phyloP scores from a whole-genome alignment of 2,329 filamentous ascomycete species.

The Stachybotrys chlorohalonatus region DNA sequence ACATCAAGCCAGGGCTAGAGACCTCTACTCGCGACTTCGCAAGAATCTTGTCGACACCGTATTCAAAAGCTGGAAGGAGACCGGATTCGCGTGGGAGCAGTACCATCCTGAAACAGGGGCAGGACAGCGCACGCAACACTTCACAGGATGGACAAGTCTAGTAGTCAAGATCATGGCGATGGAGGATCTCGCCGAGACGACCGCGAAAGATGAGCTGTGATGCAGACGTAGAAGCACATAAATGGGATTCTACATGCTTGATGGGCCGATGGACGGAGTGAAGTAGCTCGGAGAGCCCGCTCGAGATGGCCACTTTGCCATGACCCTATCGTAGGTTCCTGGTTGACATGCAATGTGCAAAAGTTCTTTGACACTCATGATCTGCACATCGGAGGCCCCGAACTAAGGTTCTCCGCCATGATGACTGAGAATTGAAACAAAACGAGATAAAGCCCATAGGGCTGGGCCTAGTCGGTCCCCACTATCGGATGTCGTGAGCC shows the following conservation, averaged over 20 bases:
- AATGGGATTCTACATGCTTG: neutral
- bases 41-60: slow-evolving; percentile 84
- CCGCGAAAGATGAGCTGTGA: slow-evolving; percentile 39
- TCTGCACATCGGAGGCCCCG: neutral
- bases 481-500: neutral
- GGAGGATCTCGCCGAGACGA: slow-evolving; percentile 52
- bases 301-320: neutral
- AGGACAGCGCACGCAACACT: slow-evolving; percentile 95
- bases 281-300: no score
- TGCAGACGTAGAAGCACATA: neutral
- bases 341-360: neutral
- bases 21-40: slow-evolving; percentile 68
- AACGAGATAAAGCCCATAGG: neutral
- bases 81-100: slow-evolving; percentile 97
- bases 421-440: neutral
- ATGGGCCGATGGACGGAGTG: neutral
- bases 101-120: slow-evolving; percentile 89
- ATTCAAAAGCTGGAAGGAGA: slow-evolving; percentile 78
- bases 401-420: neutral
- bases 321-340: neutral
- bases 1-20: slow-evolving; percentile 56
- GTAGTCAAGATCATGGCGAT: slow-evolving; percentile 97
- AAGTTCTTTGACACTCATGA: neutral
- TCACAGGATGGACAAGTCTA: slow-evolving; percentile 97
- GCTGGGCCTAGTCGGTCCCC: neutral